Base-by-base conservation (phyloP, 768 basidiomycete species). In the Suillus lakei region DNA sequence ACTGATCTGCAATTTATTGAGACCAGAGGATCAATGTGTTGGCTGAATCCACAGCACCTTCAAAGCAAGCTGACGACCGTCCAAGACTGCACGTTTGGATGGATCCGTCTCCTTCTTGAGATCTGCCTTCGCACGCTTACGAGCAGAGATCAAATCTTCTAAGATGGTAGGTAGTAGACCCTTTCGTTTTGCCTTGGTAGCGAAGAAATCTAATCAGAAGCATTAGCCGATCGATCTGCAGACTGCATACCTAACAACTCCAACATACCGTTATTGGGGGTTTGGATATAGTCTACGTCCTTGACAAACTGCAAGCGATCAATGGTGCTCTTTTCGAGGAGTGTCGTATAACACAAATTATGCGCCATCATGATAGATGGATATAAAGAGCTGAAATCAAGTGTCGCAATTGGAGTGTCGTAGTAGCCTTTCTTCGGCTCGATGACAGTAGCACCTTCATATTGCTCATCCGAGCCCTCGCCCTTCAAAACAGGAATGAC, bases 281-380 rank as follows among this genome's bases (percentile, higher is more conserved):
- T 99, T 71, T 92, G 88, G 63, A 93, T 90, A 73, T 98, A 99
- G 77, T 99, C 97, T 8, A 89, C 84, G 67, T 93, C 95, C 74
- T 92, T 94, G 39, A 87, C 86, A 23, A 99, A 83, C 9, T 83
- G 79, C 16, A 99, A 80, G 23, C 92, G 85, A 23, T 95, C 91
- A 15, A 97, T 90, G 0, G 91, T 91, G 6, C 64, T 51, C 74
- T 88, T 91, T 67, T 98, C 93, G 43, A 98, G 77, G n/a, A 99
- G 83, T 0, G 98, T 98, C 0, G 98, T 98, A 74, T 99, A 99
- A 76, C 98, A 99, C 1, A 99, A 81, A 74, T 99, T 99, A 78
- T 99, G 98, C 3, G 97, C 98, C 96, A 98, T 98, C 98, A 99
- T 99, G 79, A 99, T 99, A 0, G 98, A 99, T 4, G 98, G 98